Evolutionary conservation across 371 early-diverging fungal genomes (phyloP), one percentile per base, ranked within the genome.

Genomic region (Mortierella sp.): DNA sequence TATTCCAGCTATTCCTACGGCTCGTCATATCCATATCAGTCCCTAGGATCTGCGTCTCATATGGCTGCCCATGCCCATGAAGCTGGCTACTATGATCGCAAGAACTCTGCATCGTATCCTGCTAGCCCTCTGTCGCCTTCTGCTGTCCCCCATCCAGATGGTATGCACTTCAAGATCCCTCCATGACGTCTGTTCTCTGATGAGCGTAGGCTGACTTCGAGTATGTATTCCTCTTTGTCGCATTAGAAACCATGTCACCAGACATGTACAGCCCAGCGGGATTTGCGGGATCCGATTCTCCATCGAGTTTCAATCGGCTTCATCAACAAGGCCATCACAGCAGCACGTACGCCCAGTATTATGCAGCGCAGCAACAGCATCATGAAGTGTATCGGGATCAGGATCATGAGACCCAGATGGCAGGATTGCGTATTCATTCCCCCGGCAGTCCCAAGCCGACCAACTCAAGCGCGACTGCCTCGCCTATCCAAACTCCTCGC

Each of bases 251-350:
- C 3, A 55, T 65, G 23, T 69, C 76, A 21, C 76, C 76, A 2
- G 76, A 76, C 24, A 76, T 69, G 62, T 76, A 76, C 55, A 76
- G 65, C 27, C 52, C 76, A 50, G 49, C 76, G 31, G 76, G 64
- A n/a, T 75, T 75, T 37, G 49, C 51, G 2, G 70, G 64, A 43
- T 49, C 58, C 4, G 73, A 59, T 6, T 59, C 66, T 0, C 53
- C 72, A 21, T 46, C 62, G 30, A 37, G 52, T 1, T 50, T 62
- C 26, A 51, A 51, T 19, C 61, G 66, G 11, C 19, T 66, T 7
- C n/a, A 73, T 34, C 64, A 62, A 23, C 49, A 52, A 17, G 19
- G 56, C 21, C 47, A 53, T 28, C 19, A 44, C 43, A 41, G 28
- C 42, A 43, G 49, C 12, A 32, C 65, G 3, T 60, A 76, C 19